A percentile compares a stretch with the other conserved stretches of the same genome.
Evolutionary conservation across 257 asterid species (phyloP).

Genomic region (Salvia miltiorrhiza): DNA sequence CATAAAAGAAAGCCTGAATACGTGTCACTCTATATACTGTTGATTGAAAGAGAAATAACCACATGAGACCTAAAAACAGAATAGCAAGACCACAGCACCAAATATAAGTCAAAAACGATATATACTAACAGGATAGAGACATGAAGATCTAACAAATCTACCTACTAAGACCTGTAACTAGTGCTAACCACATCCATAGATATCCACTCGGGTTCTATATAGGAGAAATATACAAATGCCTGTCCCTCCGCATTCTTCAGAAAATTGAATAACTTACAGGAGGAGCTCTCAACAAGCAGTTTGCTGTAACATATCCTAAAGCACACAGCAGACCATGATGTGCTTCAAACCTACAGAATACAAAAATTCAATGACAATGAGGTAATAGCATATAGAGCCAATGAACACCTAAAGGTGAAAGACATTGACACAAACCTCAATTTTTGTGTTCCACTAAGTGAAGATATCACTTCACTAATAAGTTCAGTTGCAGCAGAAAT

Average conservation of each 20-base stretch:
- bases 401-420: constrained; percentile 9
- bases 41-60: background rate
- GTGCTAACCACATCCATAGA: background rate
- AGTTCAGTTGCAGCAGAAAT: constrained; percentile 58
- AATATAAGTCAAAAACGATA: constrained; percentile 1
- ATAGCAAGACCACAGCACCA: constrained; percentile 1
- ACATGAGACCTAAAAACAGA: background rate
- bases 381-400: constrained; percentile 5
- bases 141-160: background rate
- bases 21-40: background rate
- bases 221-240: background rate
- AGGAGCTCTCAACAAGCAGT: constrained; percentile 60
- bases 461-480: constrained; percentile 55
- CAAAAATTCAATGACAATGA: constrained; percentile 12
- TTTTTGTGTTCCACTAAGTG: constrained; percentile 60
- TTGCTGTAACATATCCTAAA: constrained; percentile 86
- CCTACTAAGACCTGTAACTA: constrained; percentile 6
- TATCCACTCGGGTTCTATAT: background rate
- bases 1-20: constrained; percentile 5
- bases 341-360: constrained; percentile 70
- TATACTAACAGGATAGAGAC: background rate
- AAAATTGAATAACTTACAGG: constrained; percentile 57
- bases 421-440: constrained; percentile 50
- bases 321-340: constrained; percentile 81
- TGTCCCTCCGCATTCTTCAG: background rate